phyloP scores from a whole-genome alignment of 257 asterid species.

The Solanum sitiens region DNA sequence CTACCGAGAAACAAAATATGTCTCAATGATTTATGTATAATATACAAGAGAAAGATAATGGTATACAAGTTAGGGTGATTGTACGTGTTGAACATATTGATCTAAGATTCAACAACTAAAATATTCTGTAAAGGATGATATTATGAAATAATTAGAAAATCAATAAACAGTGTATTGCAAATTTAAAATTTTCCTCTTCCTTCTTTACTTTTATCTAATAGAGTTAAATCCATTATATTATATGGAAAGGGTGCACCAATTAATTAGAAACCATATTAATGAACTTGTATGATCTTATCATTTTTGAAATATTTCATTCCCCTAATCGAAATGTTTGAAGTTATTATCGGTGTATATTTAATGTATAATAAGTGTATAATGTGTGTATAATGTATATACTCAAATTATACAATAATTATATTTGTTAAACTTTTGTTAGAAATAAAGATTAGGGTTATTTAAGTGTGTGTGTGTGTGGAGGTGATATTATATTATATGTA shows the following conservation, averaged over 20 bases:
- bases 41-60: background rate
- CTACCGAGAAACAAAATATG: rapidly evolving
- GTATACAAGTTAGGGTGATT: background rate
- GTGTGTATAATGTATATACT: too few relatives aligned
- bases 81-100: background rate
- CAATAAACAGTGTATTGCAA: background rate
- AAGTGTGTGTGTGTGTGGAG: background rate
- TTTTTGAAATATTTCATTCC: background rate
- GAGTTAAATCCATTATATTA: background rate
- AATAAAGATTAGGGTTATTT: background rate
- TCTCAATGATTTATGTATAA: background rate
- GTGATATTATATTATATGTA: too few relatives aligned
- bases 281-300: background rate
- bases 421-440: background rate
- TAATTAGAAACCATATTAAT: background rate
- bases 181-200: background rate
- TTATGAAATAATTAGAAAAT: background rate
- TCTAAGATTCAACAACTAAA: background rate
- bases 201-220: background rate
- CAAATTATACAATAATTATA: too few relatives aligned
- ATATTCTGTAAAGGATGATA: background rate
- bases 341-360: background rate
- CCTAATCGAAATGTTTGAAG: background rate
- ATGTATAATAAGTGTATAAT: too few relatives aligned
- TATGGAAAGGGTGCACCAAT: background rate